phyloP scores from a whole-genome alignment of 2,329 filamentous ascomycete species.

The Pestalotiopsis fici region DNA sequence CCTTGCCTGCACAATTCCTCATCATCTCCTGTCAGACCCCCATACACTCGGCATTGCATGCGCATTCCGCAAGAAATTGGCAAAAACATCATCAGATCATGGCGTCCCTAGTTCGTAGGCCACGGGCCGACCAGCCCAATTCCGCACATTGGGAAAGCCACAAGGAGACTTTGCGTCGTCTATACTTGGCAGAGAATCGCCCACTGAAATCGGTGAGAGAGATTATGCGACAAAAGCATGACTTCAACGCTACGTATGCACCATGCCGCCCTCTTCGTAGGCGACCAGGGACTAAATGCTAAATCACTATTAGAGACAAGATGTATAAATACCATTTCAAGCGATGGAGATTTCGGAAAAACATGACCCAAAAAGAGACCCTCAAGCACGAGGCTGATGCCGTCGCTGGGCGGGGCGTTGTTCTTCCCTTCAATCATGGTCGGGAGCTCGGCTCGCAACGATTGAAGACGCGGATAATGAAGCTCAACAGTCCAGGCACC shows the following conservation, averaged over 20 bases:
- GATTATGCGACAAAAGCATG: neutral
- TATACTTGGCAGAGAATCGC: neutral
- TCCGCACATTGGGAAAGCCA: neutral
- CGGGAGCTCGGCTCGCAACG: neutral
- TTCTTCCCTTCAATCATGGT: neutral
- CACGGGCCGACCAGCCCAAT: neutral
- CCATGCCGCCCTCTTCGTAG: neutral
- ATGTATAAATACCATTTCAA: neutral
- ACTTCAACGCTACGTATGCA: neutral
- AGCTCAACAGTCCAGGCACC: neutral
- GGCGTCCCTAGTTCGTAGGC: neutral
- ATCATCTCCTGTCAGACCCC: neutral
- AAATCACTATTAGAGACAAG: neutral
- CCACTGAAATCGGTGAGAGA: neutral
- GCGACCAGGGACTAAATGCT: neutral
- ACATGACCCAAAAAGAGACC: neutral
- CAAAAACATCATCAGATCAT: neutral
- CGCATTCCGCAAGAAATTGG: neutral
- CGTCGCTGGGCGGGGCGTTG: neutral
- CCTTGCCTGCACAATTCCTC: neutral
- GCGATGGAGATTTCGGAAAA: neutral
- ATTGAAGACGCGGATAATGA: neutral
- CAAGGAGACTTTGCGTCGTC: neutral
- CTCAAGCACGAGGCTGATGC: neutral
- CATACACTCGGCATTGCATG: neutral